Conservation (phyloP, 129 eudicot genomes). For the Flaveria sonorensis region DNA sequence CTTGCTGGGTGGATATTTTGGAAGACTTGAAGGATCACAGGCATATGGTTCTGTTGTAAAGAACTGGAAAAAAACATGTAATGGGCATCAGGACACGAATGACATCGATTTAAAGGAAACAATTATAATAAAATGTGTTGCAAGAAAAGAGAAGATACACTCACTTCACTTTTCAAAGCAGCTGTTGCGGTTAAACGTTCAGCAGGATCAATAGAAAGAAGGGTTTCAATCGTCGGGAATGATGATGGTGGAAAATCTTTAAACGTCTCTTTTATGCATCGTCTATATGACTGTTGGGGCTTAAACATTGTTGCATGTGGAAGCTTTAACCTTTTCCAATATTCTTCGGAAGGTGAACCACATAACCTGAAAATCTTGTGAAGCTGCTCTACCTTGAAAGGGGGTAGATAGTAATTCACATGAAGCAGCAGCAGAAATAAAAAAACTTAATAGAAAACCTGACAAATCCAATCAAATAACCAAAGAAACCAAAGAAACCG, state of each 20-base stretch:
- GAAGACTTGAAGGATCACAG: slow-evolving; percentile 91
- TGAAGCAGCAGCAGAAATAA: slow-evolving; percentile 20
- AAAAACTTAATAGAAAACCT: slow-evolving; percentile 1
- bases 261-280: slow-evolving; percentile 78
- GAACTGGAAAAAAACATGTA: slow-evolving; percentile 51
- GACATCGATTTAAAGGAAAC: background rate
- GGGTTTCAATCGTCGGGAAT: slow-evolving; percentile 69
- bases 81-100: background rate
- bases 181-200: slow-evolving; percentile 81
- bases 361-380: slow-evolving; percentile 89
- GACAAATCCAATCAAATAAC: background rate
- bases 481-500: background rate
- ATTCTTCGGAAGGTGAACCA: slow-evolving; percentile 91
- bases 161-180: slow-evolving; percentile 81
- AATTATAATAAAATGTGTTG: background rate
- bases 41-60: slow-evolving; percentile 84
- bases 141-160: slow-evolving; percentile 24
- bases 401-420: slow-evolving; percentile 25
- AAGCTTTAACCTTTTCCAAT: slow-evolving; percentile 86
- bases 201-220: slow-evolving; percentile 81
- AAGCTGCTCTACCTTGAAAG: slow-evolving; percentile 80
- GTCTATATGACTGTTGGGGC: slow-evolving; percentile 79
- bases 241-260: slow-evolving; percentile 84
- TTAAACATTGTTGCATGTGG: slow-evolving; percentile 96
- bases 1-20: slow-evolving; percentile 94